These are phyloP conservation scores for Zangia roseola DNA, from an alignment of 768 basidiomycete genomes.

Conservation along the genomic window DNA sequence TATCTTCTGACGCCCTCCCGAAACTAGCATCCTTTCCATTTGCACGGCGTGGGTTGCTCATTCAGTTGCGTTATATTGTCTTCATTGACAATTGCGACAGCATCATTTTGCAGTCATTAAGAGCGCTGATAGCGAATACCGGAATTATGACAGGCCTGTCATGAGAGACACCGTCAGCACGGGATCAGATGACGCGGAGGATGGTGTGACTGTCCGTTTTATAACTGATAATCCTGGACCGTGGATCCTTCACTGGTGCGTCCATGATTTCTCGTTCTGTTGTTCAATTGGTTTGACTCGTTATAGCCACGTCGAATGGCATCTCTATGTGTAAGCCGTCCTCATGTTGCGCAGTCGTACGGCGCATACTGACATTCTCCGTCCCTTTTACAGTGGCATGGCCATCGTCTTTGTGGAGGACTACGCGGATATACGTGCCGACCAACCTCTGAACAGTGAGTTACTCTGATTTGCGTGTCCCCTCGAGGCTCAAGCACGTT, in stretches of 20 bases:
- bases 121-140: conserved; percentile 36
- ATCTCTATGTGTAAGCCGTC: conserved; percentile 15
- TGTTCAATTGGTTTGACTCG: background rate
- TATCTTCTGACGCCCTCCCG: background rate
- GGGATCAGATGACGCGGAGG: conserved; percentile 7
- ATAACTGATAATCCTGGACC: conserved; percentile 53
- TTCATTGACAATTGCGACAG: conserved; percentile 18
- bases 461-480: background rate
- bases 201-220: conserved; percentile 44
- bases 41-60: conserved; percentile 10
- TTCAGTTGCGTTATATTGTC: background rate
- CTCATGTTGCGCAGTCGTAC: too few species aligned
- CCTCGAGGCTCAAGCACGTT: background rate
- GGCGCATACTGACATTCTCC: background rate
- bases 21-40: conserved; percentile 15
- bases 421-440: background rate
- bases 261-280: too few species aligned
- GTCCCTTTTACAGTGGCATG: conserved; percentile 7
- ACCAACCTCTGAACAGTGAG: conserved; percentile 1
- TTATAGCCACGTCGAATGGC: conserved; percentile 21
- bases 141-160: conserved; percentile 54
- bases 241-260: conserved; percentile 30
- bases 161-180: conserved; percentile 45
- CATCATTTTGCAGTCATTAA: conserved; percentile 46
- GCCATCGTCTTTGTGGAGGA: conserved; percentile 14